Percentiles rank a stretch among this genome's conserved stretches.
phyloP scores from a whole-genome alignment of 306 rosid species.

The Ceratonia siliqua region DNA sequence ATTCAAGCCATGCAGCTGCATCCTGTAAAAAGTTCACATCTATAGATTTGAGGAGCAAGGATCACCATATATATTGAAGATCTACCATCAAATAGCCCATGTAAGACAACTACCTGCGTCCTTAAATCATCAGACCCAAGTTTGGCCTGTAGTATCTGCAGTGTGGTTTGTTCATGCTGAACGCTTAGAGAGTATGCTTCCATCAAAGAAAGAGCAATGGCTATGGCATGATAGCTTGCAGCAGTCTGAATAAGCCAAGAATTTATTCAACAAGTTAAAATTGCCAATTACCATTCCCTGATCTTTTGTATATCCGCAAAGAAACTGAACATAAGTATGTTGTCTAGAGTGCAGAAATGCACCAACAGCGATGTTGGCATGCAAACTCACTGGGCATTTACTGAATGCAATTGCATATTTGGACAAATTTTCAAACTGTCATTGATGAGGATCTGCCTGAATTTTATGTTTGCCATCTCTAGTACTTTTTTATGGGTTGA shows the following conservation, averaged over 20 bases:
- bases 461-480: not conserved
- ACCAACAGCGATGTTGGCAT: not conserved
- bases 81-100: conserved; percentile 7
- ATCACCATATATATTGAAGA: not conserved
- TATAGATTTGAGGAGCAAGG: conserved; percentile 21
- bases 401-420: not conserved
- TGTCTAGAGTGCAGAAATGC: not conserved
- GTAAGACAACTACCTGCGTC: conserved; percentile 66
- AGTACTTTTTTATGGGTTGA: not conserved
- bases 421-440: conserved; percentile 1
- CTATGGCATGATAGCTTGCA: conserved; percentile 99
- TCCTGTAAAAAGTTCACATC: conserved; percentile 58
- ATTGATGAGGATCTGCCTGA: conserved; percentile 1
- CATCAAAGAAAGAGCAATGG: conserved; percentile 98
- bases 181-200: conserved; percentile 95
- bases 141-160: conserved; percentile 93
- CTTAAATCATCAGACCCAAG: conserved; percentile 95
- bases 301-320: conserved; percentile 25
- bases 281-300: not conserved
- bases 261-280: conserved; percentile 27
- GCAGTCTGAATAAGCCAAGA: conserved; percentile 71
- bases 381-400: not conserved
- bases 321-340: conserved; percentile 24
- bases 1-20: conserved; percentile 99
- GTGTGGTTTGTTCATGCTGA: conserved; percentile 96